Conservation (phyloP, 2,329 filamentous ascomycete species). For the Lasiodiplodia sp. region DNA sequence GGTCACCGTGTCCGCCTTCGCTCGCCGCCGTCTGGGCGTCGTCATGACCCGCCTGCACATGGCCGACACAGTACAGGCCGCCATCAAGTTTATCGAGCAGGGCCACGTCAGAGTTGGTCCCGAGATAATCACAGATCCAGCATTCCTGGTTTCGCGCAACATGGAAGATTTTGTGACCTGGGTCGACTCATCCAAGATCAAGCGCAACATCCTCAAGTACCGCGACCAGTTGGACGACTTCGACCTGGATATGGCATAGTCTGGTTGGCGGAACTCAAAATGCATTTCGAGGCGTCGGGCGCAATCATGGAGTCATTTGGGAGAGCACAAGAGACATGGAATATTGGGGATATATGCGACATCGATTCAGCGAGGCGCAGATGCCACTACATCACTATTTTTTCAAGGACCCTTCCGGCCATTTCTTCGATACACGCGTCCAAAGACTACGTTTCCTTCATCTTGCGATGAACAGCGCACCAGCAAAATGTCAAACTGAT, state of each 20-base stretch:
- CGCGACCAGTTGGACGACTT: conserved; percentile 96
- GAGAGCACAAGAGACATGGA: background rate
- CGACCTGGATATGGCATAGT: conserved; percentile 63
- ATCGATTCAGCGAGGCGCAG: conserved; percentile 2
- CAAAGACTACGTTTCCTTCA: background rate
- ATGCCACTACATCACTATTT: conserved; percentile 9
- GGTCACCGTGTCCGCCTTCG: conserved; percentile 89
- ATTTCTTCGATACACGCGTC: background rate
- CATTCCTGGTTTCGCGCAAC: conserved; percentile 81
- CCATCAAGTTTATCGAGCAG: conserved; percentile 87
- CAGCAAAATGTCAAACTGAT: background rate
- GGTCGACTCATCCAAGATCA: conserved; percentile 96
- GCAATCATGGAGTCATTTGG: background rate
- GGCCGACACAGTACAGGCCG: conserved; percentile 86
- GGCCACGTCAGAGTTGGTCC: conserved; percentile 92
- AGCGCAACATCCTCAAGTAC: conserved; percentile 94
- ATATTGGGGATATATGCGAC: background rate
- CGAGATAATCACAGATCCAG: conserved; percentile 87
- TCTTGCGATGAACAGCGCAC: background rate
- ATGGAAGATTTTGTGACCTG: conserved; percentile 98
- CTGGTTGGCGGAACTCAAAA: background rate
- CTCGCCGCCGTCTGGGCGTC: conserved; percentile 81
- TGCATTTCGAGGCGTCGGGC: conserved; percentile 26
- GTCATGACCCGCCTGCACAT: conserved; percentile 91
- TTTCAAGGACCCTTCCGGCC: background rate